Conservation (phyloP, 805 yeast species). For the Candida koratica region DNA sequence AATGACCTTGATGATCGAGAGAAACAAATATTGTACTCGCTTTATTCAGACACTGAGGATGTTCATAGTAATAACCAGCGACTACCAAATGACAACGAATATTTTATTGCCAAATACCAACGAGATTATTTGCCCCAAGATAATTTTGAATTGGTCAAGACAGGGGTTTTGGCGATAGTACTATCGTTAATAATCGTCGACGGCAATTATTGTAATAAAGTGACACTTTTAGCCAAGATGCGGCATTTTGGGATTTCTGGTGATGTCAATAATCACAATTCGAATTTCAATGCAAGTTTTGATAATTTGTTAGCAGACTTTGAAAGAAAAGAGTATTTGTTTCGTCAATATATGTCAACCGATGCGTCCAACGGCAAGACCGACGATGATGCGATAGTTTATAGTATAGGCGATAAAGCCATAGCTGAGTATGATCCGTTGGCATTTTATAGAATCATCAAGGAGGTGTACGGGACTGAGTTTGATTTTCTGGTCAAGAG, state of each 20-base stretch:
- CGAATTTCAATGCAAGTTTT: slow-evolving; percentile 20
- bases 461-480: slow-evolving; percentile 21
- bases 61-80: slow-evolving; percentile 11
- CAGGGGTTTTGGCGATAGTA: slow-evolving; percentile 29
- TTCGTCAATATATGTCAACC: slow-evolving; percentile 12
- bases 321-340: slow-evolving; percentile 27
- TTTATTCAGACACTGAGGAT: slow-evolving; percentile 19
- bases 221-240: slow-evolving; percentile 21
- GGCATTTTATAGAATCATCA: slow-evolving; percentile 24
- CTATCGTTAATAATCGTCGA: slow-evolving; percentile 27
- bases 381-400: slow-evolving; percentile 18
- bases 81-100: slow-evolving; percentile 15
- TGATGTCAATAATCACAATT: slow-evolving; percentile 17
- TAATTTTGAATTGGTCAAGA: slow-evolving; percentile 25
- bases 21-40: slow-evolving; percentile 21
- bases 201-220: slow-evolving; percentile 30
- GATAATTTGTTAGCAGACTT: slow-evolving; percentile 26
- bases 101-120: slow-evolving; percentile 21
- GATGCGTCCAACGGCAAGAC: neutral
- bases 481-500: slow-evolving; percentile 19
- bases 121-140: slow-evolving; percentile 19
- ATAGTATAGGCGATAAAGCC: slow-evolving; percentile 31
- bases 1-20: slow-evolving; percentile 20
- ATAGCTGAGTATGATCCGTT: slow-evolving; percentile 30
- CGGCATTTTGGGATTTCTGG: slow-evolving; percentile 26